A percentile compares a stretch with the other conserved stretches of the same genome.
These are phyloP conservation scores for Colletotrichum tanaceti DNA, from an alignment of 2,329 filamentous ascomycete genomes.

Conservation along the genomic window DNA sequence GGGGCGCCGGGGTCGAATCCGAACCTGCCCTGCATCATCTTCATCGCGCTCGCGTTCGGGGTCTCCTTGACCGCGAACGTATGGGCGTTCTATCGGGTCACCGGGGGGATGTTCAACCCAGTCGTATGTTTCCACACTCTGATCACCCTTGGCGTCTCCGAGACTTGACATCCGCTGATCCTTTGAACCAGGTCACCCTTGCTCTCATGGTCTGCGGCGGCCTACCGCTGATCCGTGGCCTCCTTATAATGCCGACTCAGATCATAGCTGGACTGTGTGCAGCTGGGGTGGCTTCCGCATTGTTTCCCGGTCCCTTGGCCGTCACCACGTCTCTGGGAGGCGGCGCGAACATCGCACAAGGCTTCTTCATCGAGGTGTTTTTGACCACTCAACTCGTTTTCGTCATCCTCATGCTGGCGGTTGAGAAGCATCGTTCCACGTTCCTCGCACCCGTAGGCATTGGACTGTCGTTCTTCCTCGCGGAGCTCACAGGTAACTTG, in stretches of 20 bases:
- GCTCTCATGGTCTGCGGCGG: conserved; percentile 70
- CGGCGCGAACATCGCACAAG: conserved; percentile 64
- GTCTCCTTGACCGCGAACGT: conserved; percentile 64
- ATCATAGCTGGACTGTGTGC: conserved; percentile 69
- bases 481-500: conserved; percentile 54
- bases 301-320: conserved; percentile 68
- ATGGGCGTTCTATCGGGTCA: conserved; percentile 68
- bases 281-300: conserved; percentile 65
- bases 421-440: conserved; percentile 79
- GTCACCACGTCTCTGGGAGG: conserved; percentile 67
- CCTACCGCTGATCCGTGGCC: conserved; percentile 63
- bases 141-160: background rate
- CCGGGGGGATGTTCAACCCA: conserved; percentile 64
- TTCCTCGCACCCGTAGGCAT: conserved; percentile 79
- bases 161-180: background rate
- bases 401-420: conserved; percentile 75
- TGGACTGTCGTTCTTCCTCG: conserved; percentile 76
- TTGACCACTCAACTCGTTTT: conserved; percentile 72
- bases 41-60: conserved; percentile 63
- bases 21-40: conserved; percentile 55
- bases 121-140: conserved; percentile 52
- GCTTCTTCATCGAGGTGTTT: conserved; percentile 75
- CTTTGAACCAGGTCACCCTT: conserved; percentile 60
- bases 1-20: conserved; percentile 33
- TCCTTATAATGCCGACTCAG: conserved; percentile 66